Evolutionary conservation across 2,329 filamentous ascomycete species (phyloP).

Genomic region (Tympanopsis confertula): DNA sequence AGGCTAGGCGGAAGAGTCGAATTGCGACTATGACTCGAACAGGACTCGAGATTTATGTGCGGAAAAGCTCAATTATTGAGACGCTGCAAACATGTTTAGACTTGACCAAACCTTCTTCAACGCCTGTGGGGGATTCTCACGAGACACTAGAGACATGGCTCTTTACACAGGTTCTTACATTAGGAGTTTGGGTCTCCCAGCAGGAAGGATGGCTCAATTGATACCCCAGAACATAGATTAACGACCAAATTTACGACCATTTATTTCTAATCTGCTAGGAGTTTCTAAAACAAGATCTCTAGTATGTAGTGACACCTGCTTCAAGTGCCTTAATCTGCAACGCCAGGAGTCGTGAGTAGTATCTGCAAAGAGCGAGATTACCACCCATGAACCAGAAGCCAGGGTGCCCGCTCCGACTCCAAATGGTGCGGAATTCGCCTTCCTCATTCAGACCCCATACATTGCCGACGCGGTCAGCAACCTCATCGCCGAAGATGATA

Average conservation of each 20-base stretch:
- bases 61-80: no score
- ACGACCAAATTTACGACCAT: no score
- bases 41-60: no score
- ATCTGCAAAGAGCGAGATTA: constrained; percentile 33
- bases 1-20: no score
- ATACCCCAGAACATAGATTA: no score
- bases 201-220: background rate
- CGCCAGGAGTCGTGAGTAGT: constrained; percentile 31
- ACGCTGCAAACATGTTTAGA: no score
- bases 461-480: constrained; percentile 33
- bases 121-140: no score
- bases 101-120: no score
- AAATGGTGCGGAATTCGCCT: constrained; percentile 13
- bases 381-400: constrained; percentile 41
- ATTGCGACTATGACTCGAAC: no score
- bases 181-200: background rate
- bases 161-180: background rate
- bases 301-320: constrained; percentile 16
- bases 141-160: background rate
- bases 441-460: constrained; percentile 33
- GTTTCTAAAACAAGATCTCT: background rate
- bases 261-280: no score
- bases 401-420: constrained; percentile 31
- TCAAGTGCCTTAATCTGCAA: constrained; percentile 34
- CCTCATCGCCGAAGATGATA: constrained; percentile 34